Base-by-base conservation (phyloP, 306 rosid genomes). In the Rosa multiflora region DNA sequence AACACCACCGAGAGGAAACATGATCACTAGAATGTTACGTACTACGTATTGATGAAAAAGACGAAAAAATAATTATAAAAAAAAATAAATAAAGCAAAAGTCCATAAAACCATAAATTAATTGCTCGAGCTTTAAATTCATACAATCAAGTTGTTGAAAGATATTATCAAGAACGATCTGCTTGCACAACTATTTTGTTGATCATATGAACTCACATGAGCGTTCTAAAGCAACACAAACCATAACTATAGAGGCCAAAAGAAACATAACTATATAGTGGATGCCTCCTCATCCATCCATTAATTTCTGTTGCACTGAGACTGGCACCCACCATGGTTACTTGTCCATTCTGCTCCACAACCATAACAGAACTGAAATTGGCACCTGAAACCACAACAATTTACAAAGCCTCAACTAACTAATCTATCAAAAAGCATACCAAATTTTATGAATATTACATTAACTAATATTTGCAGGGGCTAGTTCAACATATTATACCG, bases 281-380 rank as follows among this genome's bases (percentile, higher is more conserved):
- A 1, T 70, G 74, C 55, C 74, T 70, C 56, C 21, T 66, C 37
- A 62, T 32, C 39, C 35, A 46, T 76, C 23, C 51, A 48, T 82
- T 74, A 81, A 75, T 67, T 62, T 78, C 75, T 2, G 70, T 6
- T 35, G 70, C 70, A 64, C 44, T 64, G 70, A 35, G 70, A 64
- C 61, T 64, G 81, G 79, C 89, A 86, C 21, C 83, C 78, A 72
- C 81, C 82, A 48, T 90, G 91, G 53, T 13, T n/a, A 11, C 2
- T 1, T 35, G 71, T 71, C 90, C 91, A 88, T 32, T 49, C 75
- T 55, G 73, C 68, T 29, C 91, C 91, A 43, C 94, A 87, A 4
- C 55, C 71, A 76, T 86, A 87, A 83, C 93, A 89, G 67, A 89
- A 89, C 73, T 89, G 78, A 46, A 21, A 78, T 0, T n/a, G n/a